These are phyloP conservation scores for Scenedesmus sp. DNA, from an alignment of 163 green algal species.

Conservation along the genomic window DNA sequence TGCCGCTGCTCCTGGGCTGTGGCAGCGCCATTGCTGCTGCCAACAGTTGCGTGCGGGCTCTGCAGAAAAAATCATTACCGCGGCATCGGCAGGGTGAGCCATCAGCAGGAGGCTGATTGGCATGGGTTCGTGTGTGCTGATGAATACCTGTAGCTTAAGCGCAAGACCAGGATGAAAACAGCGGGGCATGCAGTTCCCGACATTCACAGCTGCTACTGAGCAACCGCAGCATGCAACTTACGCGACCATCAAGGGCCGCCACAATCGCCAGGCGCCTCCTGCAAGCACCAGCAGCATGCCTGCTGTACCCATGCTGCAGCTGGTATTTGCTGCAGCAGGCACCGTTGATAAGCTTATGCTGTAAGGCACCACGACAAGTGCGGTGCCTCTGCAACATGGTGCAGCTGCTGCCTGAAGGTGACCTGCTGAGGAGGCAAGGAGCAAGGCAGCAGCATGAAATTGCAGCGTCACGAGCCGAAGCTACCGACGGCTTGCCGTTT, in stretches of 20 bases:
- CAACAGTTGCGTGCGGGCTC: neutral
- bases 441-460: neutral
- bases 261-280: neutral
- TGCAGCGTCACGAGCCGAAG: neutral
- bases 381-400: conserved; percentile 10
- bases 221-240: neutral
- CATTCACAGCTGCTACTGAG: neutral
- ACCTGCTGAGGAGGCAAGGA: neutral
- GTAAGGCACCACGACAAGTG: neutral
- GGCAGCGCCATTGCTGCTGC: neutral
- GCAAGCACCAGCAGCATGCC: neutral
- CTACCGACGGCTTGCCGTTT: neutral
- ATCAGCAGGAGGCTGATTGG: neutral
- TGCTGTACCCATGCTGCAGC: neutral
- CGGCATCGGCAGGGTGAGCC: neutral
- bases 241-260: neutral
- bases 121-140: neutral
- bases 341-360: neutral
- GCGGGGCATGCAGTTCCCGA: neutral
- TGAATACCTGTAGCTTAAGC: neutral
- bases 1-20: neutral
- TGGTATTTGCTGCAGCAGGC: neutral
- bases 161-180: neutral
- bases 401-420: neutral
- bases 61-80: neutral